Percentiles rank a stretch among this genome's conserved stretches.
These are phyloP conservation scores for Tremella mesenterica DNA, from an alignment of 768 basidiomycete genomes.

Conservation along the genomic window DNA sequence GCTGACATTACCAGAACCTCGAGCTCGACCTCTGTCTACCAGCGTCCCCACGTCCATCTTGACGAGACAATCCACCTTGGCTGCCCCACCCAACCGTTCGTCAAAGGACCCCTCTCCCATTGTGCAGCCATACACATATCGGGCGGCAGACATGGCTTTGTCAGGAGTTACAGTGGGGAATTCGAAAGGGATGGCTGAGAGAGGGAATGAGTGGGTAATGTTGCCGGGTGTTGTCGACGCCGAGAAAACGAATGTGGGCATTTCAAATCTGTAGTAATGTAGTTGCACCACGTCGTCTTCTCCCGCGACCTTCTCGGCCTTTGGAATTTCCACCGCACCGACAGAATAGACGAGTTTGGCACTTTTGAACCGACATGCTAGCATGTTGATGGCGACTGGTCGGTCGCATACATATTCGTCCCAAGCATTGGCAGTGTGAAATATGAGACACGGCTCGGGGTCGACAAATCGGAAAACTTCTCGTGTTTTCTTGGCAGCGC, in stretches of 20 bases:
- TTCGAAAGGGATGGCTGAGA: conserved; percentile 46
- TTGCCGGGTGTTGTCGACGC: not conserved
- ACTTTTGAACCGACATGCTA: conserved; percentile 44
- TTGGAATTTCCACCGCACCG: conserved; percentile 41
- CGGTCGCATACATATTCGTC: conserved; percentile 31
- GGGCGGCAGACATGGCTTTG: conserved; percentile 34
- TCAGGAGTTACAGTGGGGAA: conserved; percentile 42
- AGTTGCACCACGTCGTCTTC: conserved; percentile 42
- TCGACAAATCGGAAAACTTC: conserved; percentile 38
- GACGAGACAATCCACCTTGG: conserved; percentile 48
- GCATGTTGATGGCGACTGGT: conserved; percentile 39
- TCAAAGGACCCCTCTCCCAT: conserved; percentile 45
- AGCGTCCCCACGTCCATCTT: conserved; percentile 43
- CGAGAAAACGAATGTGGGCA: conserved; percentile 6
- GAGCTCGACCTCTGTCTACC: conserved; percentile 24
- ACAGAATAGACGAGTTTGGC: conserved; percentile 46
- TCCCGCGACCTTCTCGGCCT: conserved; percentile 23
- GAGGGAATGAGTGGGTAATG: conserved; percentile 43
- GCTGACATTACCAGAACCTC: conserved; percentile 22
- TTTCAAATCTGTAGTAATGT: conserved; percentile 43
- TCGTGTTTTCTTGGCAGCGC: conserved; percentile 12
- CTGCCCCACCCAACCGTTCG: conserved; percentile 45
- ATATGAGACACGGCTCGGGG: conserved; percentile 44
- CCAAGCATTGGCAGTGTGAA: conserved; percentile 47
- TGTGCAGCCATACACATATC: conserved; percentile 46